Evolutionary conservation across 2,329 filamentous ascomycete species (phyloP), one percentile per base, ranked within the genome.

Genomic region (Coniochaeta ligniaria): DNA sequence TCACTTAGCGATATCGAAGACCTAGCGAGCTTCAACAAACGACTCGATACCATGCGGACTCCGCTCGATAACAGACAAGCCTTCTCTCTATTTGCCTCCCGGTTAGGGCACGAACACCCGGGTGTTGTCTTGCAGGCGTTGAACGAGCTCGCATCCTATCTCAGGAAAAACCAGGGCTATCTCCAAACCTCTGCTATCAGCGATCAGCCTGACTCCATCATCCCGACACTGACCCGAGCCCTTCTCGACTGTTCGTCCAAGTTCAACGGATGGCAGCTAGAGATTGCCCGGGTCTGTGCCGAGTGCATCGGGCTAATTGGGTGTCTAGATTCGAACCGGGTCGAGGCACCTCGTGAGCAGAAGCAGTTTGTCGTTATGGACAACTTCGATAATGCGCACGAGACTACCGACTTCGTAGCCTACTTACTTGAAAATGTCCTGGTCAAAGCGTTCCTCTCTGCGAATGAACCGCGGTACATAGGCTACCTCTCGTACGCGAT

Each of bases 401-500:
- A 99, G 71, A 90, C 88, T 0, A 88, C 91, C 17, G 87, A 95
- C 63, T 99, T 98, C 73, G 85, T 92, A 8, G 80, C 95, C 45
- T 92, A 93, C 68, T 81, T 96, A 55, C 80, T 99, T 17, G 89
- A 96, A 68, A 84, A 96, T 69, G 89, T 96, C 8, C 78, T 99
- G 12, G 92, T 98, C 28, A 92, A 93, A 63, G 89, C 93, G 0
- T 99, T 99, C 70, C 79, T 96, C 50, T 96, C 94, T 1, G 90
- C 91, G 1, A 95, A 90, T 0, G 96, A 97, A 71, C 90, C 92
- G 2, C 88, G 86, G 65, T 83, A 92, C 6, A 95, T 98, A 72
- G 93, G 92, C 0, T 96, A 96, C 70, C 80, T 99, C 20, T 94
- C 94, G 1, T 99, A 90, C 73, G 91, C 89, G 1, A 97, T 99